Evolutionary conservation across 441 rosid genomes (phyloP), one percentile per base, ranked within the genome.

Genomic region (Melastoma candidum): DNA sequence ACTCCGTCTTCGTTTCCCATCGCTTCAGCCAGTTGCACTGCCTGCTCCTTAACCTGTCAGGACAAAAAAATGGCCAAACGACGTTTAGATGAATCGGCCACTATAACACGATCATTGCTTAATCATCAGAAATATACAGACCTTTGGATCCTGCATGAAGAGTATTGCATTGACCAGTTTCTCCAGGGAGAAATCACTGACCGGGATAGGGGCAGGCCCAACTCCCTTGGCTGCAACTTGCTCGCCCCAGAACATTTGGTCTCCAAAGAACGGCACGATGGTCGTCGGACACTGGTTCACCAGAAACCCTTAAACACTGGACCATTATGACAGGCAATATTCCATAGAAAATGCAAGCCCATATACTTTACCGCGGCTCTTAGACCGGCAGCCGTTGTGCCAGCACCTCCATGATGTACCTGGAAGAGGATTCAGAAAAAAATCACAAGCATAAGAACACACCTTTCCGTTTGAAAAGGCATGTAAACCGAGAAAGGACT

Each of bases 301-400:
- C 22, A 17, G 22, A 17, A 17, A 17, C 22, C 22, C 22, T 17
- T 17, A 17, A 17, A 17, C 22, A 17, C 22, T 17, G 22, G 22
- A 17, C 22, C 22, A 17, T 17, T 17, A 17, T 17, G 22, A 17
- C 22, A 17, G 22, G 22, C 22, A 17, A 17, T 17, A 17, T 17
- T 17, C 22, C 22, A 17, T 17, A 17, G 22, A 17, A 17, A 17
- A 17, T 17, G 22, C 22, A 17, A 17, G 22, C 22, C 22, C 22
- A 17, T 17, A 17, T 17, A 17, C 22, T 17, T 47, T 71, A 75
- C 80, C 26, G 72, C 77, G 24, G 80, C 77, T 64, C 69, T 75
- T 24, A 75, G 80, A 61, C 80, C 73, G 26, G 80, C 77, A 55
- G 77, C 73, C 14, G 79, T 74, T 57, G 79, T 74, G 48, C 79